These are phyloP conservation scores for Laburnicola sp. DNA, from an alignment of 2,329 filamentous ascomycete species.

Conservation along the genomic window DNA sequence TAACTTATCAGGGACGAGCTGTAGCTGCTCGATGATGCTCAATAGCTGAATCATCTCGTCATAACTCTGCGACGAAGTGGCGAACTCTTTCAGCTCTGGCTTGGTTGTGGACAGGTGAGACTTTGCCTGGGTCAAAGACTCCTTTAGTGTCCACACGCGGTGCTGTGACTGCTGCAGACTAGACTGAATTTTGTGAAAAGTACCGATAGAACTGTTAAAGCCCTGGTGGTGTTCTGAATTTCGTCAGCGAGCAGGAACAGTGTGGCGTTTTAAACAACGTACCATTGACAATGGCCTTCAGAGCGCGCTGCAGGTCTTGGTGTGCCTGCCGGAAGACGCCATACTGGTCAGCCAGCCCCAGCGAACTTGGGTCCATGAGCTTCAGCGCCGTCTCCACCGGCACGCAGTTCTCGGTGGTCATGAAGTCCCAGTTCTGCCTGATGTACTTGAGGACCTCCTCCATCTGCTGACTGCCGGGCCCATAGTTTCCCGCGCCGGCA, in stretches of 20 bases:
- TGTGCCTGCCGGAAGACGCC: constrained; percentile 82
- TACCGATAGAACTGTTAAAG: constrained; percentile 98
- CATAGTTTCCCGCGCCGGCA: constrained; percentile 41
- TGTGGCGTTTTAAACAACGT: neutral
- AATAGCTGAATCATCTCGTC: constrained; percentile 85
- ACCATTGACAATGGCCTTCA: constrained; percentile 91
- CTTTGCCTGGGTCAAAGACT: constrained; percentile 80
- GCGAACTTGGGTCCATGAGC: constrained; percentile 88
- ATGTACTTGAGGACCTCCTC: constrained; percentile 76
- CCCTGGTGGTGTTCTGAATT: constrained; percentile 86
- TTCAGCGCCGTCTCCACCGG: constrained; percentile 95
- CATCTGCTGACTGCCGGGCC: constrained; percentile 47
- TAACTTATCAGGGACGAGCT: constrained; percentile 85
- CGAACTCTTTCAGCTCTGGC: constrained; percentile 87
- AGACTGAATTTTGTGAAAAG: constrained; percentile 96
- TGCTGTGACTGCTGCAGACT: constrained; percentile 89
- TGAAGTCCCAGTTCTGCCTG: constrained; percentile 85
- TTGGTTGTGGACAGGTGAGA: constrained; percentile 80
- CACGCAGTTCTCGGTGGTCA: constrained; percentile 85
- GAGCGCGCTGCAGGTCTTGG: constrained; percentile 83
- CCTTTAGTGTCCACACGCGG: constrained; percentile 78
- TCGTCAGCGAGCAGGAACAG: constrained; percentile 5
- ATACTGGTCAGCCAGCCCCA: constrained; percentile 88
- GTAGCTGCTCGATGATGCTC: constrained; percentile 82
- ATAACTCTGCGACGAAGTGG: constrained; percentile 84